Evolutionary conservation across 768 basidiomycete species (phyloP), one percentile per base, ranked within the genome.

Genomic region (Boletus eberwhitei): DNA sequence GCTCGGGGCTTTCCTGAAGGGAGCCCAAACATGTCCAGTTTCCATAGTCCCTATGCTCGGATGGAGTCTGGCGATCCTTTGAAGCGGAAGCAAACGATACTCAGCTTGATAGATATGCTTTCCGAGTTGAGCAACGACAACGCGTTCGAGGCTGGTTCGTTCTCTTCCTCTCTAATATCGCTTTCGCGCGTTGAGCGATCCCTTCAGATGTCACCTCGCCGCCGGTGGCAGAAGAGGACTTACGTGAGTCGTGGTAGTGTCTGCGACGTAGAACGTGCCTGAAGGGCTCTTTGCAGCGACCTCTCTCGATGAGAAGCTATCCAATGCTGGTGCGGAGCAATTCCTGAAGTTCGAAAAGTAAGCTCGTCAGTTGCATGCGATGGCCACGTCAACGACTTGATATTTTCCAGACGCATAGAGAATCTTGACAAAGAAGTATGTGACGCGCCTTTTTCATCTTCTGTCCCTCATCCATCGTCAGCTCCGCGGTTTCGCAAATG

Each of bases 401-500:
- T 44, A 3, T 49, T 36, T 29, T 36, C 22, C 50, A 82, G 81
- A 58, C 73, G 76, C 8, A 69, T 82, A 45, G 73, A 74, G 26
- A 78, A 73, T 43, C 67, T 82, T 9, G 80, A 81, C 66, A 74
- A 74, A 55, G 78, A 83, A 70, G 72, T 64, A 71, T 55, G 70
- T 39, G n/a, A 9, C 44, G 29, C 26, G 5, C 38, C 36, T 36
- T 29, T 17, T 35, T 35, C 22, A n/a, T 48, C 2, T 59, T 48
- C 51, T 52, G 22, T 48, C 24, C 26, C 60, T 64, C 53, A 64
- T 50, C 24, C 43, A 22, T 54, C 2, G 16, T 43, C 49, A 80
- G 77, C 75, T 82, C 11, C 74, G 79, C 8, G 78, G 78, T 62
- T 82, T 81, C 57, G 75, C 77, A 26, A 81, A 81, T 22, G 79